Conservation (phyloP, 2,329 filamentous ascomycete species). For the Colletotrichum incanum region DNA sequence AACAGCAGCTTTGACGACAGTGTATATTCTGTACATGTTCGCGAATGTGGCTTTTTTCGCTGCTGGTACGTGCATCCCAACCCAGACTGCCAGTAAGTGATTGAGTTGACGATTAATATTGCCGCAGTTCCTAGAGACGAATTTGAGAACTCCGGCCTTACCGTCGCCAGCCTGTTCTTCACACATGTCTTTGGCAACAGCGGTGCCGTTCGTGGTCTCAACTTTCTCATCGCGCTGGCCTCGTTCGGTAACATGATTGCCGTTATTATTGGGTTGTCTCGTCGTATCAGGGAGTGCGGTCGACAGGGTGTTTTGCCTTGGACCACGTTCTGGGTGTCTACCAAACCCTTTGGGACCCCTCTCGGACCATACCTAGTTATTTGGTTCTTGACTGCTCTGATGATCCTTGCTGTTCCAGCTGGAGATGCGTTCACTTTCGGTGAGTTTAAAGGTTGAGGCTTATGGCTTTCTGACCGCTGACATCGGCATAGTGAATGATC, state of each 20-base stretch:
- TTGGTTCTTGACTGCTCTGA: conserved; percentile 70
- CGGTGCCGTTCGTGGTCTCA: conserved; percentile 66
- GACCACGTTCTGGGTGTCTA: conserved; percentile 73
- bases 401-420: conserved; percentile 73
- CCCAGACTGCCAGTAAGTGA: not conserved
- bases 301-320: conserved; percentile 74
- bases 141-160: conserved; percentile 65
- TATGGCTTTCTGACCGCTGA: not conserved
- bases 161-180: conserved; percentile 73
- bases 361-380: conserved; percentile 71
- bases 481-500: conserved; percentile 40
- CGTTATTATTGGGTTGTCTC: conserved; percentile 68
- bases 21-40: conserved; percentile 70
- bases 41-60: conserved; percentile 74
- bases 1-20: conserved; percentile 64
- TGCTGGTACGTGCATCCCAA: conserved; percentile 53
- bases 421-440: conserved; percentile 77
- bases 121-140: conserved; percentile 63
- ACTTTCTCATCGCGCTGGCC: conserved; percentile 70
- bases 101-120: not conserved
- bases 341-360: conserved; percentile 74
- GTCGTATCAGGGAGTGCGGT: conserved; percentile 73
- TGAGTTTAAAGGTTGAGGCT: conserved; percentile 46
- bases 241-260: conserved; percentile 73
- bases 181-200: conserved; percentile 68